Conservation (phyloP, 2,329 filamentous ascomycete genomes). For the Aureobasidium namibiae region DNA sequence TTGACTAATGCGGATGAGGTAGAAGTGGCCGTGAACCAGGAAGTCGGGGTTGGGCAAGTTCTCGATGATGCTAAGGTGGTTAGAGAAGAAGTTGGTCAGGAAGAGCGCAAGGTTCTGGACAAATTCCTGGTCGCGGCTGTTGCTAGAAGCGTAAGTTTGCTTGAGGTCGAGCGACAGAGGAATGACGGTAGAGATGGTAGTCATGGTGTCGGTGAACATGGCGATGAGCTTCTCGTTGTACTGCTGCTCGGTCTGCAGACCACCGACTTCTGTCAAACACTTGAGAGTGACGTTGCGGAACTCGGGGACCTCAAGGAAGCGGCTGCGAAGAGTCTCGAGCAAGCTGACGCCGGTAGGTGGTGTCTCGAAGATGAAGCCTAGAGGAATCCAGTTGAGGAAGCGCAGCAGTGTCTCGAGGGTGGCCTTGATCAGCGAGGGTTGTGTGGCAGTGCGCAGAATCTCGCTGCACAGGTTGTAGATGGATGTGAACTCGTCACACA, state of each 20-base stretch:
- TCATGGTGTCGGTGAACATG: slow-evolving; percentile 97
- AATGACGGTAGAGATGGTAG: slow-evolving; percentile 86
- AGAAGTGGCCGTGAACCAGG: slow-evolving; percentile 92
- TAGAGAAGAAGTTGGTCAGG: slow-evolving; percentile 92
- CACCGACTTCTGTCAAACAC: slow-evolving; percentile 93
- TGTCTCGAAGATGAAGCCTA: slow-evolving; percentile 98
- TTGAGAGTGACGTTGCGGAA: slow-evolving; percentile 97
- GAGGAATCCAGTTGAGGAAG: slow-evolving; percentile 97
- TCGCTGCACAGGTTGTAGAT: slow-evolving; percentile 98
- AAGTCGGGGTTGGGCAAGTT: slow-evolving; percentile 92
- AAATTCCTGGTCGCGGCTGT: slow-evolving; percentile 91
- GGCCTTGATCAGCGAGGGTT: slow-evolving; percentile 85
- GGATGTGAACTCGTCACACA: slow-evolving; percentile 97
- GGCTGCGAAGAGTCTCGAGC: slow-evolving; percentile 85
- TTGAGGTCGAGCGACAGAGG: slow-evolving; percentile 85
- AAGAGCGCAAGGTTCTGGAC: slow-evolving; percentile 95
- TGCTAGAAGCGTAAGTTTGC: slow-evolving; percentile 82
- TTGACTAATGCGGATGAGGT: slow-evolving; percentile 94
- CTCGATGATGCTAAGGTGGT: slow-evolving; percentile 88
- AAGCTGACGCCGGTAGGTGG: slow-evolving; percentile 52
- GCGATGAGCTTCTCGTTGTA: slow-evolving; percentile 95
- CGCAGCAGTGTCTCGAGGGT: slow-evolving; percentile 90
- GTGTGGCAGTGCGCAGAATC: slow-evolving; percentile 81
- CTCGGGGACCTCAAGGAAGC: slow-evolving; percentile 87
- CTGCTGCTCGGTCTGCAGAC: slow-evolving; percentile 74